Evolutionary conservation across 2,329 filamentous ascomycete species (phyloP).

Genomic region (Colletotrichum eremochloae): DNA sequence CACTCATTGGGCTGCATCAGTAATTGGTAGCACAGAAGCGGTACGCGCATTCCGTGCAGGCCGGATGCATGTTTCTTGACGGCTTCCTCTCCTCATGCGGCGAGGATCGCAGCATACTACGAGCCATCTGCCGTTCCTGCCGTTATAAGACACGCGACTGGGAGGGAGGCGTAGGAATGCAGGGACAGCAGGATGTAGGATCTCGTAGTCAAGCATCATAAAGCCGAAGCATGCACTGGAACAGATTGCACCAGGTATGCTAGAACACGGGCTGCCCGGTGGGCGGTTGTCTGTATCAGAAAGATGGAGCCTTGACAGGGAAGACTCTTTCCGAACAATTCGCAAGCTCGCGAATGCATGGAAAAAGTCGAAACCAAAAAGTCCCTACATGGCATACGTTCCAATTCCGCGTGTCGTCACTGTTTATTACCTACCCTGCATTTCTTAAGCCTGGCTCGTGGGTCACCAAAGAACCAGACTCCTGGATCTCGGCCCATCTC

Average conservation of each 20-base stretch:
- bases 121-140: not conserved
- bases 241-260: not conserved
- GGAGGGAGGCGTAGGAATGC: not conserved
- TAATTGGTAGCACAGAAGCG: too few relatives aligned
- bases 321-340: not conserved
- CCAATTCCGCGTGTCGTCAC: not conserved
- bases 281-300: not conserved
- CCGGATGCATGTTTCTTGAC: not conserved
- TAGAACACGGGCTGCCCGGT: not conserved
- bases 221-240: not conserved
- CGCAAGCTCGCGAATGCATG: not conserved
- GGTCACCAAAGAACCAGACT: not conserved
- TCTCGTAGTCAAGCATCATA: not conserved
- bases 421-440: not conserved
- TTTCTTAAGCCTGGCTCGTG: not conserved
- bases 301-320: not conserved
- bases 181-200: too few relatives aligned
- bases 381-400: too few relatives aligned
- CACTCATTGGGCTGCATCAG: not conserved
- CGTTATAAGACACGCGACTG: not conserved
- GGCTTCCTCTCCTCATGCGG: not conserved
- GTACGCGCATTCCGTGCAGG: not conserved
- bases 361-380: not conserved
- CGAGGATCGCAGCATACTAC: not conserved
- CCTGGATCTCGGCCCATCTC: not conserved